A percentile compares a stretch with the other conserved stretches of the same genome.
Evolutionary conservation across 176 grass and related monocot genomes (phyloP).

Genomic region (Saccharum officinarum): DNA sequence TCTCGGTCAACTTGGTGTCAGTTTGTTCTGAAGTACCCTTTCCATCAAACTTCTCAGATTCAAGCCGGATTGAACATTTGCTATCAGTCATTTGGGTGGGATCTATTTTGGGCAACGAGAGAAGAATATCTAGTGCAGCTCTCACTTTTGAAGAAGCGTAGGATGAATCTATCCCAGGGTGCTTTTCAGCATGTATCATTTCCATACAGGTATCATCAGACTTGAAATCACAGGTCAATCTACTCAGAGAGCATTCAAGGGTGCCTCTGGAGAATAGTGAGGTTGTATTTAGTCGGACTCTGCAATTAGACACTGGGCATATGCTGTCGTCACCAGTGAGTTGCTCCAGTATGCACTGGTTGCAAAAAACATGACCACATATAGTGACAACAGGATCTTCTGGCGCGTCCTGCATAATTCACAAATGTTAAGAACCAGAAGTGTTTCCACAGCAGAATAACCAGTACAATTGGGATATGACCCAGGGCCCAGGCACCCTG

Average conservation of each 20-base stretch:
- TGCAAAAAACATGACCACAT: constrained; percentile 95
- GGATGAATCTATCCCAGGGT: constrained; percentile 46
- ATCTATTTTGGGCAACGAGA: constrained; percentile 66
- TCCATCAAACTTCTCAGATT: constrained; percentile 31
- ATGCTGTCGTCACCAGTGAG: constrained; percentile 84
- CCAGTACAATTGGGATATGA: background rate
- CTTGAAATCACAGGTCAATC: constrained; percentile 45
- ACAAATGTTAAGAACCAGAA: constrained; percentile 30
- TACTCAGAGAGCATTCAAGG: constrained; percentile 64
- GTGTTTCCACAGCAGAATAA: constrained; percentile 4
- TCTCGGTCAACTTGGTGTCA: constrained; percentile 67
- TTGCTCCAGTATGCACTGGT: constrained; percentile 88
- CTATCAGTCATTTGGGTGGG: constrained; percentile 22
- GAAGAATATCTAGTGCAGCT: constrained; percentile 79
- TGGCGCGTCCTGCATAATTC: constrained; percentile 73
- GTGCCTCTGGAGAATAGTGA: constrained; percentile 86
- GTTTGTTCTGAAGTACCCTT: constrained; percentile 36
- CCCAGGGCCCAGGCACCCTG: background rate
- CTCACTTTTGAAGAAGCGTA: constrained; percentile 89
- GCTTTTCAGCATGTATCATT: constrained; percentile 47
- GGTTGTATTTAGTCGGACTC: constrained; percentile 53
- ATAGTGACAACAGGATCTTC: constrained; percentile 93
- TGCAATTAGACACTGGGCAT: constrained; percentile 72
- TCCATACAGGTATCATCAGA: constrained; percentile 48
- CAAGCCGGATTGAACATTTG: constrained; percentile 11